Evolutionary conservation across 345 rosid species (phyloP).

Genomic region (Microcos paniculata): DNA sequence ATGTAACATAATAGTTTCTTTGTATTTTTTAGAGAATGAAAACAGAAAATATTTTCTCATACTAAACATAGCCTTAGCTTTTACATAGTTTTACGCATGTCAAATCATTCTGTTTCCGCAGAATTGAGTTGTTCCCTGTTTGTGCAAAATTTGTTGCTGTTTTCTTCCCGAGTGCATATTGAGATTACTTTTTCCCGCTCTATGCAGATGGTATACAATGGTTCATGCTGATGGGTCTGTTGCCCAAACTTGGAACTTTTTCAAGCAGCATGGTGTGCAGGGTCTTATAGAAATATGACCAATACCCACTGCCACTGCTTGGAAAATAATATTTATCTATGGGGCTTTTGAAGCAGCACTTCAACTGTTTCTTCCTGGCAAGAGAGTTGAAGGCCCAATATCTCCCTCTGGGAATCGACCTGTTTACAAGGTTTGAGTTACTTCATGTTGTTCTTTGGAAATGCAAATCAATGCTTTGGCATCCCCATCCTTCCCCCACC

Average conservation of each 20-base stretch:
- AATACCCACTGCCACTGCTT: constrained; percentile 63
- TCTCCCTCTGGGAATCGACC: constrained; percentile 90
- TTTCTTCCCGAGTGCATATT: background rate
- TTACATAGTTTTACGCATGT: background rate
- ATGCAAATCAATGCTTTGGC: background rate
- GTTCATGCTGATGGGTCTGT: constrained; percentile 92
- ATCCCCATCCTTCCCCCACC: no score
- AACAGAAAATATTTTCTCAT: no score
- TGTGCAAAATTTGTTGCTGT: background rate
- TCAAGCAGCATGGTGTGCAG: constrained; percentile 60
- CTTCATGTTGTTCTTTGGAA: background rate
- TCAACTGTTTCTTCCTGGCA: constrained; percentile 90
- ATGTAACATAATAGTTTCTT: no score
- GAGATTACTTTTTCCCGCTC: background rate
- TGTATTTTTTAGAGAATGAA: no score
- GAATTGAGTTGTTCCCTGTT: background rate
- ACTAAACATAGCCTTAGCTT: no score
- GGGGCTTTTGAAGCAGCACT: constrained; percentile 90
- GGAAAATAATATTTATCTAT: constrained; percentile 72
- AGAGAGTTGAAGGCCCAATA: constrained; percentile 82
- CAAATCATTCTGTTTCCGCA: background rate
- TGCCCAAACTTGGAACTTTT: constrained; percentile 46
- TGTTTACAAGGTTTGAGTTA: constrained; percentile 68
- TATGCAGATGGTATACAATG: constrained; percentile 91
- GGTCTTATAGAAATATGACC: constrained; percentile 87